Conservation (phyloP, 352 stramenopile species). For the Phytophthora pluvialis region DNA sequence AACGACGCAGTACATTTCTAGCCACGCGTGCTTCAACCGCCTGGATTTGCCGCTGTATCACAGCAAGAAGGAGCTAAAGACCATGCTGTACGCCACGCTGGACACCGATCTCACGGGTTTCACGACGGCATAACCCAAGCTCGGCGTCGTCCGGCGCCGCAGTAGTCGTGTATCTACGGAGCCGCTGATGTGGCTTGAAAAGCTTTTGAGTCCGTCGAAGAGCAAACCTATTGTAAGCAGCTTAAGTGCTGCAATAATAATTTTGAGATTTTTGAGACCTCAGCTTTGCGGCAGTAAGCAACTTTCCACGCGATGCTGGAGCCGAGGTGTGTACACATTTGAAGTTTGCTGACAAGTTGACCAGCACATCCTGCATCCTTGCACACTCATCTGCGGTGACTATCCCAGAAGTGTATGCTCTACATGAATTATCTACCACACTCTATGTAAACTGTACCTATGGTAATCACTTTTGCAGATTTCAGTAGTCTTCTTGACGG, state of each 20-base stretch:
- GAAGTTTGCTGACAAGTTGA: too few species aligned
- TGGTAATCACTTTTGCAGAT: constrained; percentile 11
- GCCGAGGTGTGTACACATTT: too few species aligned
- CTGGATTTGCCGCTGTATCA: constrained; percentile 96
- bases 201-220: background rate
- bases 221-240: constrained; percentile 19
- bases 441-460: constrained; percentile 7
- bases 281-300: too few species aligned
- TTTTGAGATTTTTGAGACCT: constrained; percentile 26
- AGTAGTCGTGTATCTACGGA: constrained; percentile 14
- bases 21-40: constrained; percentile 84
- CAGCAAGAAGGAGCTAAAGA: constrained; percentile 84
- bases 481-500: background rate
- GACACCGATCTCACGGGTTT: constrained; percentile 77
- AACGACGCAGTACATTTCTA: constrained; percentile 67
- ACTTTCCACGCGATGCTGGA: too few species aligned
- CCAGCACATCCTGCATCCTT: background rate
- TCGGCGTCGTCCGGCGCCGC: constrained; percentile 6
- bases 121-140: constrained; percentile 51
- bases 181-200: background rate
- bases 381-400: constrained; percentile 22
- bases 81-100: constrained; percentile 64
- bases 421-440: background rate
- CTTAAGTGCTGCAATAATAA: constrained; percentile 17
- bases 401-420: constrained; percentile 7